Evolutionary conservation across 257 asterid genomes (phyloP).

Genomic region (Cordia subcordata): DNA sequence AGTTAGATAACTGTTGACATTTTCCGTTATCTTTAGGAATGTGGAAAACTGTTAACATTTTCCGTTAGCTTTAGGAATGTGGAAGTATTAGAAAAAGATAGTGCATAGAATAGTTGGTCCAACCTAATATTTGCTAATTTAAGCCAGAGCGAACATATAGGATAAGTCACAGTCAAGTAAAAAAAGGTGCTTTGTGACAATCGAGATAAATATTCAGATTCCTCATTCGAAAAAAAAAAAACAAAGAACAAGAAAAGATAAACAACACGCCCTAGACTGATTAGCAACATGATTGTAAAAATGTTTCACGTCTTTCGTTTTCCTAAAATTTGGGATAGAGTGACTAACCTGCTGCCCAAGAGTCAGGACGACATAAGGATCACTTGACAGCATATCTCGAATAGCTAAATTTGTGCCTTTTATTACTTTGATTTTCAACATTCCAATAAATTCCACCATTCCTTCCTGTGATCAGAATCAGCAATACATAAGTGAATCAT

Average conservation of each 20-base stretch:
- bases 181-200: neutral
- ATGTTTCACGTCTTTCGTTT: no score
- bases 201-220: no score
- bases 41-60: neutral
- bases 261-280: no score
- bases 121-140: no score
- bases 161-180: no score
- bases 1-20: neutral
- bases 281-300: no score
- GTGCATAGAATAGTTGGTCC: no score
- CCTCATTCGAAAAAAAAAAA: no score
- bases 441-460: conserved; percentile 73
- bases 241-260: no score
- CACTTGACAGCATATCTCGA: conserved; percentile 78
- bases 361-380: conserved; percentile 65
- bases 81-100: no score
- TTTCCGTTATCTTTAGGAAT: neutral
- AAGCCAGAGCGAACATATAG: no score
- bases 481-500: neutral
- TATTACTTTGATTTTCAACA: conserved; percentile 58
- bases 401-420: conserved; percentile 67
- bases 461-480: conserved; percentile 52
- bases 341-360: conserved; percentile 68
- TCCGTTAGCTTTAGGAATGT: neutral
- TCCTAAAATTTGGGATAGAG: neutral